Evolutionary conservation across 208 protist genomes (phyloP), one percentile per base, ranked within the genome.

Genomic region (Leishmania turanica): DNA sequence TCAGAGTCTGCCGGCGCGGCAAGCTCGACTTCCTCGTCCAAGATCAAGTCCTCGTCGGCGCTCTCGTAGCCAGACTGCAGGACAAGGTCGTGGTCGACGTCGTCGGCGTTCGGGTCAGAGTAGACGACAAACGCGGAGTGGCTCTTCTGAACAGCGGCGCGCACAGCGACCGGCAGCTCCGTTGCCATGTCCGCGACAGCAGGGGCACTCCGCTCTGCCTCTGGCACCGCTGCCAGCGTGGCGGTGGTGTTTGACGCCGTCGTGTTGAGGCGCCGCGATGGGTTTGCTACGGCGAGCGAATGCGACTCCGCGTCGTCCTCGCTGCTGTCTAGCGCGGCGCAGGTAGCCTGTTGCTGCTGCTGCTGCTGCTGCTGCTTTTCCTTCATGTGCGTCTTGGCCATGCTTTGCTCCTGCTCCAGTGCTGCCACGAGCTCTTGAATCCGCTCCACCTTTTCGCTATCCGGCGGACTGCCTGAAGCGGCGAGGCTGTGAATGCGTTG

Each of bases 341-440:
- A 84, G 53, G 76, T 74, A 51, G 64, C 58, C 9, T 84, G 40
- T 4, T 42, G 40, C 40, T 42, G 40, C 40, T 42, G 42, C 42
- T 42, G 77, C 31, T 74, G 75, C 56, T 60, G 58, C 21, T 85
- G 78, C 66, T 75, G 58, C 42, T 77, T 73, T 21, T 80, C 60
- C 47, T 87, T 85, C 47, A 89, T 81, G 47, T 85, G 80, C 34
- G 77, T 80, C 70, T 88, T 81, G 17, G 84, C 75, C 24, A 51
- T 82, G 74, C 89, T 80, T 75, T 92, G 86, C 83, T 92, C 84
- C 58, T 84, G 87, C 84, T 96, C 92, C 54, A 96, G 84, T 19
- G 87, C 84, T 8, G 91, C 89, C 58, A 94, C 89, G 73, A 91
- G 79, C 78, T 91, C 87, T 0, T 87, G 84, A 19, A 96, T 91